Base-by-base conservation (phyloP, 2,329 filamentous ascomycete genomes). In the Sarocladium brachiariae region DNA sequence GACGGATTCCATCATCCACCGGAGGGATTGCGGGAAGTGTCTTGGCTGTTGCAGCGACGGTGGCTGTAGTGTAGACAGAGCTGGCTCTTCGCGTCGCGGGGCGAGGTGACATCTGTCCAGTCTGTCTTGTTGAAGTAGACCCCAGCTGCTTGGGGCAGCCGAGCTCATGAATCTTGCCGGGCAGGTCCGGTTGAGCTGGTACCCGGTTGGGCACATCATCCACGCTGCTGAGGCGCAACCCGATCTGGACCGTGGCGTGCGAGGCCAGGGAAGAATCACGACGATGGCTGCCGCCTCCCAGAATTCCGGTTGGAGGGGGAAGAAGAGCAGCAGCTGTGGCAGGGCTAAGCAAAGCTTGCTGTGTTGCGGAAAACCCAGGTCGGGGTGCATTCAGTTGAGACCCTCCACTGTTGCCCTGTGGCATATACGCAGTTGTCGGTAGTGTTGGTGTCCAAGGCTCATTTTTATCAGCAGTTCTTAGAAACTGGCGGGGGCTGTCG, bases 221-320 rank as follows among this genome's bases (percentile, higher is more conserved):
- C 27, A 77, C 73, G 50, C 75, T 80, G 23, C 84, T 87, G 51
- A 88, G 71, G 10, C 84, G 77, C 14, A 88, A 70, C 1, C 84
- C 84, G 49, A 88, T 87, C 60, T 87, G 83, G 10, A 88, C 83
- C 0, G 83, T 87, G 21, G 83, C 83, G 9, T 79, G 79, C 39
- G 84, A 87, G 14, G 72, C 73, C 37, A 81, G 71, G 1, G 84
- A 88, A 4, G 81, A 82, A 52, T 80, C 73, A 39, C 83, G 74
- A 16, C 70, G 68, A 59, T 78, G 77, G n/a, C 73, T 69, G 13
- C 63, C 60, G 21, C 21, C 4, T 64, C 65, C 37, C 67, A 66
- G 1, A 56, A 49, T 35, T 9, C 46, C 23, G 4, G 46, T 30
- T 4, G 46, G 46, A 16, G 56, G 11, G 57, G 46, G 49, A 72